Evolutionary conservation across 1,284 basidiomycete species (phyloP).

Genomic region (Jaminaea rosea): DNA sequence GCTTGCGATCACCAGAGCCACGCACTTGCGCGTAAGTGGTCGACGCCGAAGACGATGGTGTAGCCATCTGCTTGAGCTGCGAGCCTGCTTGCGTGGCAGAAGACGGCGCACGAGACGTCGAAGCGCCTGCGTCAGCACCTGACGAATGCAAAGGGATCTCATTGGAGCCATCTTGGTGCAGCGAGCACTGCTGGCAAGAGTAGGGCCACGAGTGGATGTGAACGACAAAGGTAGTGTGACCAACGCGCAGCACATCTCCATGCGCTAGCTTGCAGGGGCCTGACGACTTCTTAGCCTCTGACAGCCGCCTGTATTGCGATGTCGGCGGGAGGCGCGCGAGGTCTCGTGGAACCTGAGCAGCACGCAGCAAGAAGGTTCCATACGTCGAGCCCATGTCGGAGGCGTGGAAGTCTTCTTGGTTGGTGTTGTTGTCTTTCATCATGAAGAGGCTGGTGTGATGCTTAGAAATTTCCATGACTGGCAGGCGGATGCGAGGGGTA

Average conservation of each 20-base stretch:
- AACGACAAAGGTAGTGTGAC: background rate
- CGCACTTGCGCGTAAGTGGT: background rate
- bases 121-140: too few relatives aligned
- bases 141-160: background rate
- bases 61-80: background rate
- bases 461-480: conserved; percentile 22
- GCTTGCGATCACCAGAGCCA: background rate
- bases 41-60: background rate
- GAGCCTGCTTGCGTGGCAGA: too few relatives aligned
- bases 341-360: too few relatives aligned
- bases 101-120: background rate
- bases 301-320: background rate
- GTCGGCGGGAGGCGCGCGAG: background rate
- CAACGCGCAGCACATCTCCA: background rate
- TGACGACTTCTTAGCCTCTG: background rate
- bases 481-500: conserved; percentile 17
- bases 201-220: background rate
- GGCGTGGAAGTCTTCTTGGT: conserved; percentile 3
- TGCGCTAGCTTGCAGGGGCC: background rate
- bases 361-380: conserved; percentile 2
- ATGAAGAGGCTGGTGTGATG: conserved; percentile 20
- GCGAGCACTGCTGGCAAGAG: background rate
- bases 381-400: conserved; percentile 20
- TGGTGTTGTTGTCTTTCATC: background rate
- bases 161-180: background rate